Evolutionary conservation across 2,329 filamentous ascomycete genomes (phyloP).

Genomic region (Penicillium sp.): DNA sequence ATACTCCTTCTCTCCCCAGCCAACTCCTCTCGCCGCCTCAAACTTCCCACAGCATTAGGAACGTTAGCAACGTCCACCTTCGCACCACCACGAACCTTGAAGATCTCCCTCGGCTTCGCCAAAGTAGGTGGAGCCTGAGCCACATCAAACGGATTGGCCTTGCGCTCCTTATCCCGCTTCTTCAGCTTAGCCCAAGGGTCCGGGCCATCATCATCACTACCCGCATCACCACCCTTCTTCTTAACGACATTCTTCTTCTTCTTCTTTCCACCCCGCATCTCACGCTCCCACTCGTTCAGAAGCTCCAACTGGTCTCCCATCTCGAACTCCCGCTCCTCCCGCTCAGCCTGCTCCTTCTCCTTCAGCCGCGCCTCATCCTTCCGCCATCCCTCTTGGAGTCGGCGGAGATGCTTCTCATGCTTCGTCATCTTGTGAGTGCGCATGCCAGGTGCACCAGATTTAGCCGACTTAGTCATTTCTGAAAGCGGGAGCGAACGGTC

Average conservation of each 20-base stretch:
- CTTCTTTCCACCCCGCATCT: slow-evolving; percentile 51
- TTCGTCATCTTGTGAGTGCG: slow-evolving; percentile 67
- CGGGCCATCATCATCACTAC: slow-evolving; percentile 58
- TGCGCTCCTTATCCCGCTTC: slow-evolving; percentile 49
- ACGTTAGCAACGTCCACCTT: slow-evolving; percentile 68
- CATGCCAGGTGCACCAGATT: slow-evolving; percentile 29
- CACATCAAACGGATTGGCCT: slow-evolving; percentile 49
- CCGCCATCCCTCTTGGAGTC: slow-evolving; percentile 60
- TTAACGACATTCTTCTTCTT: slow-evolving; percentile 46
- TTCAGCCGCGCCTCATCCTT: slow-evolving; percentile 57
- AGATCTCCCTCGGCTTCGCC: slow-evolving; percentile 61
- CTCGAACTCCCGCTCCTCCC: slow-evolving; percentile 64
- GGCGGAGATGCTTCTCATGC: slow-evolving; percentile 76
- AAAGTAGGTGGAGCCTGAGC: slow-evolving; percentile 76
- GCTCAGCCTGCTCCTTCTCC: slow-evolving; percentile 76
- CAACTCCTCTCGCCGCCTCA: slow-evolving; percentile 71
- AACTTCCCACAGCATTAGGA: slow-evolving; percentile 67
- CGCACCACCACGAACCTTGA: slow-evolving; percentile 64
- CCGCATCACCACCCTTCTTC: slow-evolving; percentile 41
- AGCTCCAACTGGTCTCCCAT: slow-evolving; percentile 63
- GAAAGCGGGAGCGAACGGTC: slow-evolving; percentile 78
- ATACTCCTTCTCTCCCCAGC: slow-evolving; percentile 67
- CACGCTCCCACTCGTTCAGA: slow-evolving; percentile 63
- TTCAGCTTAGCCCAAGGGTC: slow-evolving; percentile 79
- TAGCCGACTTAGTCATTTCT: slow-evolving; percentile 62